Evolutionary conservation across 2,329 filamentous ascomycete species (phyloP), one percentile per base, ranked within the genome.

Genomic region (Fusarium liriodendri): DNA sequence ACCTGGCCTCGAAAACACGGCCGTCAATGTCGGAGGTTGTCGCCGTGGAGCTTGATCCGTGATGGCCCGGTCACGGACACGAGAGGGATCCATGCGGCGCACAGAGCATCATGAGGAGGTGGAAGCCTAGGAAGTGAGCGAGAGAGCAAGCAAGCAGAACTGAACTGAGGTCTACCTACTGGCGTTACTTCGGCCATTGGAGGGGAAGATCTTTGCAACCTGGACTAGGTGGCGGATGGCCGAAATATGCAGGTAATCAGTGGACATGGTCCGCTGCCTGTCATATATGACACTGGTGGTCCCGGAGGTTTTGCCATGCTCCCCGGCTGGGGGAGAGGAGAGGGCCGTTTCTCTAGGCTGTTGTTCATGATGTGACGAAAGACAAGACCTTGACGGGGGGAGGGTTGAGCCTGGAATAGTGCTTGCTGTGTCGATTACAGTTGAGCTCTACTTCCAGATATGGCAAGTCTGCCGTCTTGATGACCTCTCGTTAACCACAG

Each of bases 281-380:
- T 74, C 71, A 73, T 71, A 74, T 72, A 62, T 74, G 72, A 74
- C 69, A 58, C 27, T 32, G 18, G 33, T 37, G 61, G 38, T 16
- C 35, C 57, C 64, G 64, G 68, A 62, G 64, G 29, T 50, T 61
- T 61, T 54, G 32, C 69, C 64, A 69, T 33, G 32, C 62, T 71
- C 68, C 71, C 57, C 64, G 71, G 52, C 20, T 40, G 71, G 52
- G 25, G 37, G 42, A 47, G 37, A 47, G 47, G 50, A 47, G 37
- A 47, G 47, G 50, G 22, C 35, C n/a, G 20, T 58, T 33, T 57
- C 50, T 37, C 47, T 32, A 29, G 47, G 27, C 18, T n/a, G 47
- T 62, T 54, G 32, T 54, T 42, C 57, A 71, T 74, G 64, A 72
- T 72, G 33, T 69, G 71, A 72, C 71, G 33, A 60, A 50, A 63